phyloP scores from a whole-genome alignment of 1,284 basidiomycete species.

The Ceratobasidium sp. region DNA sequence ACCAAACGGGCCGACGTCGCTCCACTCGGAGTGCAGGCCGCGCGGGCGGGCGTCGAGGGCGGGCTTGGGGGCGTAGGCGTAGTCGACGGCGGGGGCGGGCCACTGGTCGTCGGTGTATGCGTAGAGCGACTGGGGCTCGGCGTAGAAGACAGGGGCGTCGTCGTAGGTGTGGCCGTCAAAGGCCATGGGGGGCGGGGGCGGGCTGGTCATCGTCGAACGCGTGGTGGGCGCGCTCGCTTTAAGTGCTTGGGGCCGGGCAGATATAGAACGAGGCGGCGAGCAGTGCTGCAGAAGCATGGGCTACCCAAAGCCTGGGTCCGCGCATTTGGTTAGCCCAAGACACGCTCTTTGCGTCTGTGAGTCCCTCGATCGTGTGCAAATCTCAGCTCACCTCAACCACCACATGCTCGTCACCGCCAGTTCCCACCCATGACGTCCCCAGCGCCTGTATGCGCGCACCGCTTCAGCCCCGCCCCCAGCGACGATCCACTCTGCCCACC shows the following conservation, averaged over 20 bases:
- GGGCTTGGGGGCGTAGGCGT: conserved; percentile 32
- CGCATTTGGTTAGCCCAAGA: conserved; percentile 36
- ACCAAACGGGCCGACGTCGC: conserved; percentile 40
- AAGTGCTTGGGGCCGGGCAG: conserved; percentile 28
- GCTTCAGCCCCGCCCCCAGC: conserved; percentile 1
- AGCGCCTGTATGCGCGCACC: conserved; percentile 15
- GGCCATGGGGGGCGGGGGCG: conserved; percentile 38
- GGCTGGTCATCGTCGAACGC: conserved; percentile 23
- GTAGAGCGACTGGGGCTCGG: conserved; percentile 43
- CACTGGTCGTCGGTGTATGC: conserved; percentile 35
- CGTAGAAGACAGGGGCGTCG: conserved; percentile 40
- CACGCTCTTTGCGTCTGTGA: conserved; percentile 45
- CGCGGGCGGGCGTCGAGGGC: conserved; percentile 53
- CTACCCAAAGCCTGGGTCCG: conserved; percentile 15
- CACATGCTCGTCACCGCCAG: conserved; percentile 38
- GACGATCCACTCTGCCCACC: no score
- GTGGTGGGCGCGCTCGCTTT: conserved; percentile 15
- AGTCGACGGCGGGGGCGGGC: conserved; percentile 15
- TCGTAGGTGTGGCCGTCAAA: conserved; percentile 35
- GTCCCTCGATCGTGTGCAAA: conserved; percentile 47
- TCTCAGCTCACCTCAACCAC: conserved; percentile 44
- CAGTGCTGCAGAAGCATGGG: conserved; percentile 43
- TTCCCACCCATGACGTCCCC: conserved; percentile 40
- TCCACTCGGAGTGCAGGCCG: conserved; percentile 53
- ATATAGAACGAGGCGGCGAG: conserved; percentile 33